Percentiles rank a stretch among this genome's conserved stretches.
Conservation (phyloP, 495 filamentous ascomycete genomes). For the Tuber melanosporum region DNA sequence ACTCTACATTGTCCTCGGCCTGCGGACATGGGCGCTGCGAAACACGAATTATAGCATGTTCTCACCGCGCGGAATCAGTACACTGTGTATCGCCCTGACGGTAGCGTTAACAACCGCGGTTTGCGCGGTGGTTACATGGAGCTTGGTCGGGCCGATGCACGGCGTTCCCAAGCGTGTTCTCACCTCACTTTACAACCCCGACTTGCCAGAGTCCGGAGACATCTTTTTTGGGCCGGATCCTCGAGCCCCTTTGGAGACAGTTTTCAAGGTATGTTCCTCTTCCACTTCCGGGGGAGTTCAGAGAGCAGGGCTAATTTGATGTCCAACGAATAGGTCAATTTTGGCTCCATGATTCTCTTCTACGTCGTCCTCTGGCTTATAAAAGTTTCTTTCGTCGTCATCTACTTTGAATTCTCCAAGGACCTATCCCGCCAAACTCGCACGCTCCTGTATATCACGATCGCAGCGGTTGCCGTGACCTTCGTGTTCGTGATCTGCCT, state of each 20-base stretch:
- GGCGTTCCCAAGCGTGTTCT: not conserved
- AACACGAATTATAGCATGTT: not conserved
- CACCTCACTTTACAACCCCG: not conserved
- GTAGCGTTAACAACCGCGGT: not conserved
- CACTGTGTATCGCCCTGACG: not conserved
- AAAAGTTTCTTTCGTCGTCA: not conserved
- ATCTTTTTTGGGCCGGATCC: not conserved
- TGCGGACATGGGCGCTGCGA: not conserved
- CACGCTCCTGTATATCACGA: not conserved
- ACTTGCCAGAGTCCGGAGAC: not conserved
- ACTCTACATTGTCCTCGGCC: not conserved
- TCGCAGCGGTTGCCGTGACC: not conserved
- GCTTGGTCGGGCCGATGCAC: not conserved
- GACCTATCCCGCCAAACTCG: not conserved
- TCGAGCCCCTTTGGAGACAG: not conserved
- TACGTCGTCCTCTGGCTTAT: not conserved
- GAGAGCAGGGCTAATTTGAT: not conserved
- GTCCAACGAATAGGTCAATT: not conserved
- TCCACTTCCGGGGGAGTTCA: not conserved
- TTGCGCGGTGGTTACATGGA: not conserved
- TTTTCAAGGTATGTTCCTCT: constrained; percentile 4
- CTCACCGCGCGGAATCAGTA: not conserved
- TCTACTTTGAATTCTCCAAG: not conserved
- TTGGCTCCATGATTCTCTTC: not conserved
- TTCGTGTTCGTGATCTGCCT: not conserved